Base-by-base conservation (phyloP, 2,329 filamentous ascomycete genomes). In the Hymenoscyphus salicellus region DNA sequence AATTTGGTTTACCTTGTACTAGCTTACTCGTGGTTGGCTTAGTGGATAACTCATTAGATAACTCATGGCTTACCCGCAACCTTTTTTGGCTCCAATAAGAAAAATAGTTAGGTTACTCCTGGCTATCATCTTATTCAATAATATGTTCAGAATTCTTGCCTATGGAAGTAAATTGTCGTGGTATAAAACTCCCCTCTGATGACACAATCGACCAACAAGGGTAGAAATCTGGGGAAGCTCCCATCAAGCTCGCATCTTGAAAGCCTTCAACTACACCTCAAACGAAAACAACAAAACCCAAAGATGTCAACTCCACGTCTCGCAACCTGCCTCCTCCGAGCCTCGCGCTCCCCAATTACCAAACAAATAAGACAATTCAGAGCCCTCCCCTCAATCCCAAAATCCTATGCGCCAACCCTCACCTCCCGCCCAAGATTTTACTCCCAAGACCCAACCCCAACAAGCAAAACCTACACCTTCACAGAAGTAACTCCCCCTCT, bases 291-390 rank as follows among this genome's bases (percentile, higher is more conserved):
- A 43, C 60, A 36, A n/a, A 43, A 46, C 62, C 59, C 41, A 66
- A 68, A 55, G 28, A 72, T 72, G 71, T 59, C 60, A 60, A 58
- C 62, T 23, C 58, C 67, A 63, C 68, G 70, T 6, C 46, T 69
- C 14, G 58, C 64, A 55, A 56, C 60, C 43, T 68, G 68, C 7
- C 20, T 69, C 16, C 52, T 70, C 20, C 66, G 69, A 52, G 46
- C 46, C n/a, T 66, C 69, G 23, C 63, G 65, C 26, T 65, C 60
- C 23, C 55, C 69, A 17, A 41, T 65, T 49, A 36, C 63, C 11
- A 65, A 14, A 58, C 43, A 63, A 41, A n/a, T 55, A 41, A 60
- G 60, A 52, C 63, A 64, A 55, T 52, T 63, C 36, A 63, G 64
- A 59, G 23, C 55, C 23, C 66, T 59, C 36, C 57, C 66, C 26